Conservation (phyloP, 2,329 filamentous ascomycete genomes). For the Bimuria novae-zelandiae region DNA sequence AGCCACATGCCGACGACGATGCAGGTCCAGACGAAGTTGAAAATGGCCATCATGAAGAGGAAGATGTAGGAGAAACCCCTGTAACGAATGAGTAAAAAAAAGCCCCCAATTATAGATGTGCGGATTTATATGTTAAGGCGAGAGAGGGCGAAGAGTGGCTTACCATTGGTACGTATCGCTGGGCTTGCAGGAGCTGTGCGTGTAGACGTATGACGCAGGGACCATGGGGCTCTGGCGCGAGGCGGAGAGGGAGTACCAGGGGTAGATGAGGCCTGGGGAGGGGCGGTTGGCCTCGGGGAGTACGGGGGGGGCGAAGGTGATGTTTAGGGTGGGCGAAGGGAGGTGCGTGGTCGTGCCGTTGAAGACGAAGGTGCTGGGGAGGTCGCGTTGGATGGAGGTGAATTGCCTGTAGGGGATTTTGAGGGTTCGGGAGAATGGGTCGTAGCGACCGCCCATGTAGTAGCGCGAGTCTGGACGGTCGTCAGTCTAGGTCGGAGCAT, state of each 20-base stretch:
- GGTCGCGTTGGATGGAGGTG: background rate
- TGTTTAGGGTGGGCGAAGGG: slow-evolving; percentile 21
- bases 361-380: slow-evolving; percentile 3
- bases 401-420: background rate
- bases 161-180: slow-evolving; percentile 39
- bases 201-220: slow-evolving; percentile 22
- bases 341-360: slow-evolving; percentile 10
- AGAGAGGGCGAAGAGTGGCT: too few relatives aligned
- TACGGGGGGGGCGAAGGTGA: slow-evolving; percentile 11
- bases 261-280: slow-evolving; percentile 1
- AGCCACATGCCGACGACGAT: slow-evolving; percentile 43
- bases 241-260: slow-evolving; percentile 12
- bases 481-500: too few relatives aligned
- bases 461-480: background rate
- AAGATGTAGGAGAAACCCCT: slow-evolving; percentile 43
- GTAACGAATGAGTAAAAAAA: background rate
- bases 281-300: background rate
- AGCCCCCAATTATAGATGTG: too few relatives aligned
- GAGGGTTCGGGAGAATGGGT: background rate
- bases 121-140: too few relatives aligned
- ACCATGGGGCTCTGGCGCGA: slow-evolving; percentile 25
- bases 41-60: slow-evolving; percentile 41
- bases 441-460: background rate
- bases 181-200: slow-evolving; percentile 36
- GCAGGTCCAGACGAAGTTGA: slow-evolving; percentile 39